These are phyloP conservation scores for Porphyrellus cyaneotinctus DNA, from an alignment of 768 basidiomycete genomes.

Conservation along the genomic window DNA sequence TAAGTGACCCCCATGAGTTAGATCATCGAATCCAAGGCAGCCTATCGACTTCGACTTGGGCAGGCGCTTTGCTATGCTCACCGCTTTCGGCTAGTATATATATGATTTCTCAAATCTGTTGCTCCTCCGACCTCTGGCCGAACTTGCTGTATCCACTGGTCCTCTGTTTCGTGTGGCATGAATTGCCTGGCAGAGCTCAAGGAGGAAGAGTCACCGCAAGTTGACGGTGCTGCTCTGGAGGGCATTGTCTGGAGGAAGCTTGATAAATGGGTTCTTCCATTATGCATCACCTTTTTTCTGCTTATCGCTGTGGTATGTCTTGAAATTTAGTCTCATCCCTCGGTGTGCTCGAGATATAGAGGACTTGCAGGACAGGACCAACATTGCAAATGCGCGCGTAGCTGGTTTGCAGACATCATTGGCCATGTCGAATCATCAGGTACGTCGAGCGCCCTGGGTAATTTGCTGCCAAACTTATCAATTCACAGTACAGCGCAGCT, in stretches of 20 bases:
- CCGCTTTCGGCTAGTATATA: too few relatives aligned
- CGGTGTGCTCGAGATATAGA: background rate
- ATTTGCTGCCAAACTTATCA: background rate
- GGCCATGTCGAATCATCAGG: conserved; percentile 28
- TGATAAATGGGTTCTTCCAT: conserved; percentile 44
- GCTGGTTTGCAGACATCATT: conserved; percentile 56
- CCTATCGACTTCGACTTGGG: too few relatives aligned
- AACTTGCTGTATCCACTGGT: background rate
- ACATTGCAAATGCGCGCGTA: conserved; percentile 57
- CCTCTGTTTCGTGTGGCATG: background rate
- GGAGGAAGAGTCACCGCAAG: background rate
- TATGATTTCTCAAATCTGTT: too few relatives aligned
- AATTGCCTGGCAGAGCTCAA: background rate
- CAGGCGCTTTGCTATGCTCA: too few relatives aligned
- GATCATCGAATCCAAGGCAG: too few relatives aligned
- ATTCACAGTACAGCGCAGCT: conserved; percentile 31
- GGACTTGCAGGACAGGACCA: conserved; percentile 33
- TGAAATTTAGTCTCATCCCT: background rate
- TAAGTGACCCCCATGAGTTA: too few relatives aligned
- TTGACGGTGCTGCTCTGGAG: background rate
- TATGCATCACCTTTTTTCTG: conserved; percentile 47
- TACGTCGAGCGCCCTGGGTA: background rate
- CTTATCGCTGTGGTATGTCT: conserved; percentile 46
- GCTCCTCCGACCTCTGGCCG: background rate
- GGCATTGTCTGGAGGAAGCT: conserved; percentile 26